phyloP scores from a whole-genome alignment of 1,139 yeast species.

The Diutina catenulata region DNA sequence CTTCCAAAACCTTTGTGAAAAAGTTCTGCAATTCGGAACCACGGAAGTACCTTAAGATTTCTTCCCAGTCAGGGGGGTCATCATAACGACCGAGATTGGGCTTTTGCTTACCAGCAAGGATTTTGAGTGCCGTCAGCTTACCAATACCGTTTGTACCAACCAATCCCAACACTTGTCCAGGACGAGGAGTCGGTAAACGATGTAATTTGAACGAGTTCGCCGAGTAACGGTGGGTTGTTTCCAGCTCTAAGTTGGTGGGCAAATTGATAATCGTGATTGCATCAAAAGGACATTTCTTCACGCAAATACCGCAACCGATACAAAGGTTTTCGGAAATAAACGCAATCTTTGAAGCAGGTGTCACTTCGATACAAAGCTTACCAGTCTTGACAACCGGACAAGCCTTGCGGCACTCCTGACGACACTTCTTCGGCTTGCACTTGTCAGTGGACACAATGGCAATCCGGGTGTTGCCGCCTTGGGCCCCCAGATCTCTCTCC shows the following conservation, averaged over 20 bases:
- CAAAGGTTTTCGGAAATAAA: slow-evolving; percentile 92
- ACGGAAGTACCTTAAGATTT: slow-evolving; percentile 79
- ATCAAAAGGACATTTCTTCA: slow-evolving; percentile 94
- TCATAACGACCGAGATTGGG: slow-evolving; percentile 92
- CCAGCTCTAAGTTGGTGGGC: slow-evolving; percentile 86
- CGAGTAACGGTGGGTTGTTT: slow-evolving; percentile 93
- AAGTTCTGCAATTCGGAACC: slow-evolving; percentile 96
- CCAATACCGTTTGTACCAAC: slow-evolving; percentile 99
- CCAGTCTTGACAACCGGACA: slow-evolving; percentile 99
- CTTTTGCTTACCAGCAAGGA: slow-evolving; percentile 95
- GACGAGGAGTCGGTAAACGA: slow-evolving; percentile 95
- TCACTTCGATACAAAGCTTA: slow-evolving; percentile 91
- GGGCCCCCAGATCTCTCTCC: too few relatives aligned
- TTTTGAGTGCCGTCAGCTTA: slow-evolving; percentile 94
- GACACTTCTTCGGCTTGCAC: slow-evolving; percentile 96
- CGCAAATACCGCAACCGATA: slow-evolving; percentile 99
- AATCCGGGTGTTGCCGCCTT: too few relatives aligned
- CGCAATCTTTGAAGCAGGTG: slow-evolving; percentile 84
- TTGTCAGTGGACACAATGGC: slow-evolving; percentile 90
- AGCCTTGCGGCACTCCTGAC: slow-evolving; percentile 92
- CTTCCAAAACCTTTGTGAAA: slow-evolving; percentile 88
- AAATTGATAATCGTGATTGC: slow-evolving; percentile 91
- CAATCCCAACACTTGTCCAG: slow-evolving; percentile 94
- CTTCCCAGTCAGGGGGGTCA: slow-evolving; percentile 97
- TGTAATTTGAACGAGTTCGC: slow-evolving; percentile 96